Conservation (phyloP, 345 rosid species). For the Brassica napus region Da-Ae NC_063445.1:69501-70000, state of each 20-base stretch:
- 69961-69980: background rate
- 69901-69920: background rate
- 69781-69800: too few species aligned
- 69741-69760: background rate
- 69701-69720: constrained; percentile 31
- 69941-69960: background rate
- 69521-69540: constrained; percentile 2
- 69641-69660: background rate
- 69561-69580: constrained; percentile 16
- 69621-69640: constrained; percentile 11
- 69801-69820: too few species aligned
- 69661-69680: constrained; percentile 3
- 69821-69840: too few species aligned
- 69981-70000: background rate
- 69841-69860: background rate
- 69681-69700: constrained; percentile 22
- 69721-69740: constrained; percentile 15
- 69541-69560: constrained; percentile 35
- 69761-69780: too few species aligned
- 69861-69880: background rate
- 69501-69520: background rate
- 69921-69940: background rate
- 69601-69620: constrained; percentile 32
- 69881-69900: background rate
- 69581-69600: constrained; percentile 29